Conservation (phyloP, 225 moss, liverwort and hornwort species). For the Polytrichum formosum region DNA sequence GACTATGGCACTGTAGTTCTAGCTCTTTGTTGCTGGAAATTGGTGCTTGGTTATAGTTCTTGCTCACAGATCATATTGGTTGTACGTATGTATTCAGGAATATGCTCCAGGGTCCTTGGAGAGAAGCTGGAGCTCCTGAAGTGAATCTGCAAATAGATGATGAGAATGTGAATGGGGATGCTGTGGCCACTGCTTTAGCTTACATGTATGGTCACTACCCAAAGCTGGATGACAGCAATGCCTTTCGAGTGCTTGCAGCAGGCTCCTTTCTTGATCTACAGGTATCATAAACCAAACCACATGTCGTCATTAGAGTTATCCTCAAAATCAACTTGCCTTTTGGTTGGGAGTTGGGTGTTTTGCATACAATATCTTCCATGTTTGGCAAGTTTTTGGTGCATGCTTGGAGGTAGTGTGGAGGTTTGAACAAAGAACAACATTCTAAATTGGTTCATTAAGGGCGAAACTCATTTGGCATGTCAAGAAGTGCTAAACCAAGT, state of each 20-base stretch:
- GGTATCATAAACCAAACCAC: slow-evolving; percentile 15
- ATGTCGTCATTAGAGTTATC: too few relatives aligned
- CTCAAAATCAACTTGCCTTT: too few relatives aligned
- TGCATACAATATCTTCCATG: too few relatives aligned
- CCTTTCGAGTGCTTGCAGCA: slow-evolving; percentile 55
- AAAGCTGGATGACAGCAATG: slow-evolving; percentile 52
- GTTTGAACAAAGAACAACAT: too few relatives aligned
- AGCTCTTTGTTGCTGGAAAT: not conserved
- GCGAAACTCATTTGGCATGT: too few relatives aligned
- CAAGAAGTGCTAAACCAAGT: too few relatives aligned
- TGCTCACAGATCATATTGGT: not conserved
- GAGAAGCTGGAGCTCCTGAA: slow-evolving; percentile 53
- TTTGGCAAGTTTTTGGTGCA: too few relatives aligned
- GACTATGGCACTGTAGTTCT: too few relatives aligned
- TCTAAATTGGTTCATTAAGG: too few relatives aligned
- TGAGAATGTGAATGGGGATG: slow-evolving; percentile 53
- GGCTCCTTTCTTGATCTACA: slow-evolving; percentile 54
- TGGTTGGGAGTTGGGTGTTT: too few relatives aligned
- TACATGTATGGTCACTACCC: slow-evolving; percentile 51
- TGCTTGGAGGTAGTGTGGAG: too few relatives aligned
- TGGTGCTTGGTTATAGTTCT: not conserved
- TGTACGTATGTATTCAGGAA: slow-evolving; percentile 18
- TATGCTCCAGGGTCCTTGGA: slow-evolving; percentile 58
- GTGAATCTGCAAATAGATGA: slow-evolving; percentile 51
- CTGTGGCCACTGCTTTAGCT: slow-evolving; percentile 44